Evolutionary conservation across 306 rosid genomes (phyloP), one percentile per base, ranked within the genome.

Genomic region (Cucurbita pepo): DNA sequence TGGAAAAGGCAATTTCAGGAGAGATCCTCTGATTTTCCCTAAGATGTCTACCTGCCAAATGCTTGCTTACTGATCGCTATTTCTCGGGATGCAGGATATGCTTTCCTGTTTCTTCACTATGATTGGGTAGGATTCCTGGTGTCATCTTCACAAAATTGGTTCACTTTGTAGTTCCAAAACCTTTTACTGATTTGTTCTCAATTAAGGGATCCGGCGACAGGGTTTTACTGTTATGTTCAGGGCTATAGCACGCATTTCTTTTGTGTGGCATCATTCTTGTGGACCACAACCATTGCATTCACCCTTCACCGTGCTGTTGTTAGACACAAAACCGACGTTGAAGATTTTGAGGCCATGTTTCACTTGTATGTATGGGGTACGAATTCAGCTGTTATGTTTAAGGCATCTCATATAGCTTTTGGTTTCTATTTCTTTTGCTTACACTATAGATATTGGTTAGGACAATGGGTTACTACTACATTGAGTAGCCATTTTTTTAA

Each of bases 301-400:
- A 95, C 99, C 77, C 92, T 95, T 22, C 99, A 95, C 80, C 97
- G 99, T 21, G 91, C 97, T 43, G 97, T 91, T 75, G 99, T 95
- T 50, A 84, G 82, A 78, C 97, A 95, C 82, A 95, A 95, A 85
- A 80, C 99, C 10, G 99, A 91, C 79, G 96, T 95, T 77, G 99
- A 95, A 78, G 99, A 95, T 84, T 73, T 95, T 79, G 99, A 95
- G 86, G 99, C 85, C 52, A 82, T 95, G 88, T 95, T 86, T 84
- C 99, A 95, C 83, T 88, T 95, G 90, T 95, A 89, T 76, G 97
- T 95, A 60, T 95, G 99, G 97, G 99, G 99, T 95, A 91, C 72
- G 95, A 38, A 47, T 66, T 75, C 75, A 65, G 70, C 70, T 10
- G 16, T 45, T 47, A 50, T 15, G 15, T 48, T 45, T 45, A 48